Evolutionary conservation across 805 yeast genomes (phyloP), one percentile per base, ranked within the genome.

Genomic region (Yamadazyma kitorensis): DNA sequence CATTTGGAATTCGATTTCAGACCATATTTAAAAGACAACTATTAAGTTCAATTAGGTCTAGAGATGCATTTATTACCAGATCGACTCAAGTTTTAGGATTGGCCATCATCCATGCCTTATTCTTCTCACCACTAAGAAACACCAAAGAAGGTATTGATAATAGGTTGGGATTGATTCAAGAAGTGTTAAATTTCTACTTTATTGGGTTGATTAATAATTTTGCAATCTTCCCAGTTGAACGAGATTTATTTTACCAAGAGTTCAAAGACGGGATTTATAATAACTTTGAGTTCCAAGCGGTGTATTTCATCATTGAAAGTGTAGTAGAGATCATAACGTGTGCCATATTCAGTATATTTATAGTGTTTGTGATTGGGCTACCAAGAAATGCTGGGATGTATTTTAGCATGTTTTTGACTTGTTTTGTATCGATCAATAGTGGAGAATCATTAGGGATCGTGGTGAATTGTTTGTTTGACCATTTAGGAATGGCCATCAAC

Each of bases 361-460:
- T 79, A 40, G 85, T 82, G 3, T 68, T 86, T 47, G 88, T 73
- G 1, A 68, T 82, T 40, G 95, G 95, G 0, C 55, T 87, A 21
- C 89, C 88, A 13, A 59, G 86, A 30, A 77, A 78, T 1, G 73
- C 80, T 0, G 75, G 65, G 1, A 74, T 82, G 67, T 87, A 74
- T 49, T 86, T 88, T 47, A 70, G 80, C 0, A 64, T 80, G 46
- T 70, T 77, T 14, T 76, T 78, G 43, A 67, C 76, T 17, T 46
- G 78, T 0, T 61, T 77, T 37, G 60, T 73, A 17, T 70, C 78
- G 16, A 72, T 80, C 12, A 77, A 80, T 43, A 79, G 88, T 40
- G 96, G 96, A 22, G 96, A 87, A 54, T 80, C 91, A 5, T 63
- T 87, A 20, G 96, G 96, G 0, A 83, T 87, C 5, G 70, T 84